phyloP scores from a whole-genome alignment of 257 asterid species.

The Lithospermum erythrorhizon region DNA sequence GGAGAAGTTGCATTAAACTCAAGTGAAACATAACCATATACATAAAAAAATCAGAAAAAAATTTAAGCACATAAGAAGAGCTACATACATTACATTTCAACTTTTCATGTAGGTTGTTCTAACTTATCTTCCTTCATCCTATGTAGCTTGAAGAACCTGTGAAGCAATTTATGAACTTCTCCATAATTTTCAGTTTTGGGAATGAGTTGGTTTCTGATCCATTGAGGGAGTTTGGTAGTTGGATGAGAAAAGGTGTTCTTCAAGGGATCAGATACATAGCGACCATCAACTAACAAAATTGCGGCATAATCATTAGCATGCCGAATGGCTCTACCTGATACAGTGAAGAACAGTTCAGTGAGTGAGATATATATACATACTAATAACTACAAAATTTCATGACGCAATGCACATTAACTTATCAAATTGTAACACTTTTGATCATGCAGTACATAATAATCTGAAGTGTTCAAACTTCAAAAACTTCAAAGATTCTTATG shows the following conservation, averaged over 20 bases:
- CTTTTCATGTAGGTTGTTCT: slow-evolving; percentile 8
- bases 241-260: slow-evolving; percentile 43
- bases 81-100: neutral
- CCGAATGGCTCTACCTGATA: slow-evolving; percentile 89
- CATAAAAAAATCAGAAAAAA: neutral
- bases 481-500: too few species aligned
- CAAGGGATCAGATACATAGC: slow-evolving; percentile 57
- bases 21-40: too few species aligned
- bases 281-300: slow-evolving; percentile 77
- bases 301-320: slow-evolving; percentile 82
- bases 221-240: slow-evolving; percentile 69
- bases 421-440: neutral
- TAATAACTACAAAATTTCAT: neutral
- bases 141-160: slow-evolving; percentile 81
- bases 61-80: too few species aligned
- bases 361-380: neutral
- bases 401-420: neutral
- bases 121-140: slow-evolving; percentile 25
- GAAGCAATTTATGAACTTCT: slow-evolving; percentile 61
- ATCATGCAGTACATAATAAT: neutral
- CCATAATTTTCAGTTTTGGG: slow-evolving; percentile 52
- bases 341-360: neutral
- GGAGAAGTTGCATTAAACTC: too few species aligned
- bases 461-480: too few species aligned
- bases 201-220: slow-evolving; percentile 65